phyloP scores from a whole-genome alignment of 2,329 filamentous ascomycete genomes.

The Leptosphaerulina australis region DNA sequence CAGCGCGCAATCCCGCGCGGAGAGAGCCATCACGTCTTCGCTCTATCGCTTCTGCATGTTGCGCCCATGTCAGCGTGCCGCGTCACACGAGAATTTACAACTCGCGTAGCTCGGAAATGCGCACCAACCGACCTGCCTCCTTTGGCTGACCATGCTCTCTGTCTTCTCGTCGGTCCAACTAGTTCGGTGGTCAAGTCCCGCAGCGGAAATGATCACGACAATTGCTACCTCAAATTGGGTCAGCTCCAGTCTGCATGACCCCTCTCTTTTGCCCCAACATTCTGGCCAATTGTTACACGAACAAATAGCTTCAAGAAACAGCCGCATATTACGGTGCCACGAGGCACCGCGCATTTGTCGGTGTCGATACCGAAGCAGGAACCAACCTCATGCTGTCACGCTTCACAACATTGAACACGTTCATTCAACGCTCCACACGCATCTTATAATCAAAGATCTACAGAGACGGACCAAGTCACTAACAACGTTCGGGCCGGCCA shows the following conservation, averaged over 20 bases:
- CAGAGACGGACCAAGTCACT: slow-evolving; percentile 38
- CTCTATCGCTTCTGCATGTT: slow-evolving; percentile 43
- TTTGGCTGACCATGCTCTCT: slow-evolving; percentile 35
- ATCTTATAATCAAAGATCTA: slow-evolving; percentile 42
- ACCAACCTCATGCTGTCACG: slow-evolving; percentile 30
- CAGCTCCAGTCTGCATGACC: slow-evolving; percentile 28
- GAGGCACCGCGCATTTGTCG: slow-evolving; percentile 31
- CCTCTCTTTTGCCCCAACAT: slow-evolving; percentile 22
- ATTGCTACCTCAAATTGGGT: slow-evolving; percentile 30
- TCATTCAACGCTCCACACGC: slow-evolving; percentile 30
- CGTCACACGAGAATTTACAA: slow-evolving; percentile 36
- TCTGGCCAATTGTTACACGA: slow-evolving; percentile 30
- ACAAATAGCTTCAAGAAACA: slow-evolving; percentile 30
- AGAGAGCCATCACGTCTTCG: slow-evolving; percentile 28
- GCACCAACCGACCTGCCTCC: slow-evolving; percentile 42
- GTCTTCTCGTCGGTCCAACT: slow-evolving; percentile 31
- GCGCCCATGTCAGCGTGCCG: slow-evolving; percentile 34
- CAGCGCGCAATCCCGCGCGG: slow-evolving; percentile 36
- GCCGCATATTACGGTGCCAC: slow-evolving; percentile 31
- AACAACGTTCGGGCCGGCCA: slow-evolving; percentile 49
- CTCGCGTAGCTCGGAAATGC: slow-evolving; percentile 34
- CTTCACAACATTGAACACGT: slow-evolving; percentile 17
- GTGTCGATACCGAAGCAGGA: slow-evolving; percentile 25
- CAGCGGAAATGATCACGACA: slow-evolving; percentile 45
- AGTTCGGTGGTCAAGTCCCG: slow-evolving; percentile 31